phyloP scores from a whole-genome alignment of 2,329 filamentous ascomycete species.

The Aureobasidium uvarum region DNA sequence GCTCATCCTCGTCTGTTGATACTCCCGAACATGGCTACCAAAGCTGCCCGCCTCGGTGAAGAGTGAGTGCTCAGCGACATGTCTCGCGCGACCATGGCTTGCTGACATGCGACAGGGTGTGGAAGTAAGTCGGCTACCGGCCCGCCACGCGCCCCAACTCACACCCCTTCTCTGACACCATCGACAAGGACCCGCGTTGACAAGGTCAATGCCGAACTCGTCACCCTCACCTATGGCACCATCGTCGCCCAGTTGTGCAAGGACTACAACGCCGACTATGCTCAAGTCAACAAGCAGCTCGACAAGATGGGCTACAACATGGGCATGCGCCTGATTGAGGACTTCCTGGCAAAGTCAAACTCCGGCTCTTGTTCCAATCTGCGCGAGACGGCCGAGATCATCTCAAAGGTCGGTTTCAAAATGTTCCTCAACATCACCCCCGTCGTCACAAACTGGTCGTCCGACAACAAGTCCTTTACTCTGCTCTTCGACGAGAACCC shows the following conservation, averaged over 20 bases:
- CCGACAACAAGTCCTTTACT: conserved; percentile 94
- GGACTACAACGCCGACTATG: conserved; percentile 91
- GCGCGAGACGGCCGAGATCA: conserved; percentile 93
- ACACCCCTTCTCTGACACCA: not conserved
- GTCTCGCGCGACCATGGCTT: conserved; percentile 26
- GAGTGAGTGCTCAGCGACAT: conserved; percentile 57
- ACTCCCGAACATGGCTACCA: conserved; percentile 50
- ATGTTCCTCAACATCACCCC: conserved; percentile 98
- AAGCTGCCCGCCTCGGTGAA: conserved; percentile 69
- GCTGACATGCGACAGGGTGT: conserved; percentile 62
- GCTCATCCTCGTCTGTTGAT: not conserved
- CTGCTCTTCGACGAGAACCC: conserved; percentile 97
- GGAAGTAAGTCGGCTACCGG: conserved; percentile 68
- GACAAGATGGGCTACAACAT: conserved; percentile 99
- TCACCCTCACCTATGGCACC: conserved; percentile 95
- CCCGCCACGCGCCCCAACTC: no score
- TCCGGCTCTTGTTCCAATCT: conserved; percentile 89
- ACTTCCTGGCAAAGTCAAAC: conserved; percentile 94
- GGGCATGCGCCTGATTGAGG: conserved; percentile 89
- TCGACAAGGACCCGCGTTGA: conserved; percentile 77
- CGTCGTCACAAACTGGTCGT: conserved; percentile 91
- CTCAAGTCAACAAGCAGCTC: conserved; percentile 94
- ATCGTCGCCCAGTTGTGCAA: conserved; percentile 96
- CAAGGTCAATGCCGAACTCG: conserved; percentile 96
- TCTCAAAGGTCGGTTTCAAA: conserved; percentile 97